Conservation (phyloP, 495 filamentous ascomycete species). For the Annulohypoxylon nitens region DNA sequence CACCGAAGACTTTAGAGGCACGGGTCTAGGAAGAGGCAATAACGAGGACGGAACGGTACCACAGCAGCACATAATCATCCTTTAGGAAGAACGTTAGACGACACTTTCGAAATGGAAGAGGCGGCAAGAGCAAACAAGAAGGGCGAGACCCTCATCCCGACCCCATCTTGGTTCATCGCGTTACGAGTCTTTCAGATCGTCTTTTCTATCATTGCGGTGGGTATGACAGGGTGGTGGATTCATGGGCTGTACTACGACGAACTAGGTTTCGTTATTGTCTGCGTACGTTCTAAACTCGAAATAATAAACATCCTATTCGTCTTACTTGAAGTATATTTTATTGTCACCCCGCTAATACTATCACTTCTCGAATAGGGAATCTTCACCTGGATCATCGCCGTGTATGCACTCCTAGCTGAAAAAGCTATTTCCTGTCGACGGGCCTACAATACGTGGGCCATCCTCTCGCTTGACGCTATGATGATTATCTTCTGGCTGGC, state of each 20-base stretch:
- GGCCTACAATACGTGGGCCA: slow-evolving; percentile 62
- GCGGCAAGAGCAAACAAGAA: slow-evolving; percentile 35
- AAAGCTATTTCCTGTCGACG: slow-evolving; percentile 52
- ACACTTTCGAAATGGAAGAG: slow-evolving; percentile 24
- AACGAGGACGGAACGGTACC: not conserved
- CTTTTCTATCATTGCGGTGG: slow-evolving; percentile 54
- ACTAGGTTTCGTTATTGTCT: slow-evolving; percentile 57
- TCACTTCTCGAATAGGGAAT: slow-evolving; percentile 49
- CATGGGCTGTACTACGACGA: slow-evolving; percentile 55
- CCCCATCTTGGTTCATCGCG: slow-evolving; percentile 57
- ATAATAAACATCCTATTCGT: not conserved
- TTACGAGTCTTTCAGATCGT: slow-evolving; percentile 58
- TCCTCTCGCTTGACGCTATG: slow-evolving; percentile 59
- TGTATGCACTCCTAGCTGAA: slow-evolving; percentile 58
- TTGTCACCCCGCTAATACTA: slow-evolving; percentile 19
- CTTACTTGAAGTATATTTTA: not conserved
- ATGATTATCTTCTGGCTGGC: slow-evolving; percentile 64
- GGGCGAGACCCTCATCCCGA: slow-evolving; percentile 49
- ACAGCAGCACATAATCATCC: not conserved
- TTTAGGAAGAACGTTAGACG: not conserved
- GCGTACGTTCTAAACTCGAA: slow-evolving; percentile 51
- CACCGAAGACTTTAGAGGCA: not conserved
- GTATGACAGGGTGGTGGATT: slow-evolving; percentile 57
- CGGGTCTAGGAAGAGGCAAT: not conserved
- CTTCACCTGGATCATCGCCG: slow-evolving; percentile 60